phyloP scores from a whole-genome alignment of 2,329 filamentous ascomycete species.

The Nigrospora oryzae region DNA sequence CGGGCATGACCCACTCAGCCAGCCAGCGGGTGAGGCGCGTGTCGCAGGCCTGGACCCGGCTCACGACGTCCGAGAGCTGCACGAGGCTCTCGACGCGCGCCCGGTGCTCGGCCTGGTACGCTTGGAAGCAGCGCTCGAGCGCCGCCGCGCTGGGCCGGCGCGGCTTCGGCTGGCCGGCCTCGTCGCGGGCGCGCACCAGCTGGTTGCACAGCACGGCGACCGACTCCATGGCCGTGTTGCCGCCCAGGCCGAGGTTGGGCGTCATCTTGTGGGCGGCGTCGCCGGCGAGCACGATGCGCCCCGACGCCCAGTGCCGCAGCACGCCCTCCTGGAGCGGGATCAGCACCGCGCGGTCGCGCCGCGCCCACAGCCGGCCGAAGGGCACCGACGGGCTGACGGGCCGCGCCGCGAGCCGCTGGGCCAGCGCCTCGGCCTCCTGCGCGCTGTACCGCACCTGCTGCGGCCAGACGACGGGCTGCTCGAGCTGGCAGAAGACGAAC shows the following conservation, averaged over 20 bases:
- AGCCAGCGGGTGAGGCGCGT: neutral
- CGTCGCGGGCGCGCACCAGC: neutral
- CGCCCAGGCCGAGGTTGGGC: conserved; percentile 3
- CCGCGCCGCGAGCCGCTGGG: too few species aligned
- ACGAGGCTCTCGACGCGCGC: neutral
- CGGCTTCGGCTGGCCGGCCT: neutral
- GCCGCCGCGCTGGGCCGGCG: neutral
- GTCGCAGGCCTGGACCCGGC: neutral
- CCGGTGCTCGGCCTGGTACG: neutral
- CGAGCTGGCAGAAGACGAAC: conserved; percentile 14
- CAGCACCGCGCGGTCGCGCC: neutral
- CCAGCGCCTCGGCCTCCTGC: conserved; percentile 13
- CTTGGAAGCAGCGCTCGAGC: neutral
- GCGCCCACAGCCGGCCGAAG: too few species aligned
- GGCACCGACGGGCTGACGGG: too few species aligned
- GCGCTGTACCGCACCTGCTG: conserved; percentile 18
- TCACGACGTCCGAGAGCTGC: neutral
- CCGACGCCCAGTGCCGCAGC: conserved; percentile 6
- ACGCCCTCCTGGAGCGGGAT: conserved; percentile 4
- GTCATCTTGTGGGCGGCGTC: conserved; percentile 28
- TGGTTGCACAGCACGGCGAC: conserved; percentile 1
- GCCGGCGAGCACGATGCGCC: conserved; percentile 24
- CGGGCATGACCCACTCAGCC: neutral
- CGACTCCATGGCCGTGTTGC: conserved; percentile 2
- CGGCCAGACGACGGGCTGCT: conserved; percentile 10